A percentile compares a stretch with the other conserved stretches of the same genome.
Conservation (phyloP, 768 basidiomycete genomes). For the Daedaleopsis sinensis region DNA sequence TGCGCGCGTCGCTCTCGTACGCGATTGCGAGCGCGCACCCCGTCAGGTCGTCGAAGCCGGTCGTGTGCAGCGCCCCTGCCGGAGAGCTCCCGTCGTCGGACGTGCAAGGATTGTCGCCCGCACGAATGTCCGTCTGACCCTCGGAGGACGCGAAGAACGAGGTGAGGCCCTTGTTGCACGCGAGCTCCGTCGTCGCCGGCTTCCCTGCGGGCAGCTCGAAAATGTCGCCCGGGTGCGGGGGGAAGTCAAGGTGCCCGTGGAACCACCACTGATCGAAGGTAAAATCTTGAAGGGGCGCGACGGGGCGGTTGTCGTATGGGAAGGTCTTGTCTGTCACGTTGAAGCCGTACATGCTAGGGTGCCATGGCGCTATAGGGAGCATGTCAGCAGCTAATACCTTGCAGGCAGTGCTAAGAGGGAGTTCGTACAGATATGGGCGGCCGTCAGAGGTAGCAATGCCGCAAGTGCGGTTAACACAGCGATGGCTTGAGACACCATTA, state of each 20-base stretch:
- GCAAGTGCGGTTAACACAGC: constrained; percentile 12
- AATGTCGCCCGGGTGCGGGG: constrained; percentile 58
- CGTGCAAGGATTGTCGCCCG: constrained; percentile 57
- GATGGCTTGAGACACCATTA: constrained; percentile 10
- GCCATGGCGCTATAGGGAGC: constrained; percentile 44
- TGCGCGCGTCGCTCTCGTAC: constrained; percentile 61
- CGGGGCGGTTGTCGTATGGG: constrained; percentile 68
- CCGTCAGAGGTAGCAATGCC: constrained; percentile 15
- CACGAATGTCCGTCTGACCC: constrained; percentile 52
- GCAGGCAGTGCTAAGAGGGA: background rate
- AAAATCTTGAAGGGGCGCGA: constrained; percentile 39
- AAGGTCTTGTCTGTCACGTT: constrained; percentile 62
- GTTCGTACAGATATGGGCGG: constrained; percentile 21
- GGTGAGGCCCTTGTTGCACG: constrained; percentile 63
- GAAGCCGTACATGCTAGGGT: constrained; percentile 67
- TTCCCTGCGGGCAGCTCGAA: constrained; percentile 64
- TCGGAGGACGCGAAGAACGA: constrained; percentile 56
- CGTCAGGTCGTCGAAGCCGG: constrained; percentile 52
- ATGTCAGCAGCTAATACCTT: background rate
- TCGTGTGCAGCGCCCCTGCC: constrained; percentile 41
- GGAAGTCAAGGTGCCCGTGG: constrained; percentile 59
- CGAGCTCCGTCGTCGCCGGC: constrained; percentile 54
- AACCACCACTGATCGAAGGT: constrained; percentile 59
- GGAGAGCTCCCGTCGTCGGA: constrained; percentile 36
- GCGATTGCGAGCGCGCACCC: constrained; percentile 76